Evolutionary conservation across 495 filamentous ascomycete species (phyloP), one percentile per base, ranked within the genome.

Genomic region (Daldinia bambusicola): DNA sequence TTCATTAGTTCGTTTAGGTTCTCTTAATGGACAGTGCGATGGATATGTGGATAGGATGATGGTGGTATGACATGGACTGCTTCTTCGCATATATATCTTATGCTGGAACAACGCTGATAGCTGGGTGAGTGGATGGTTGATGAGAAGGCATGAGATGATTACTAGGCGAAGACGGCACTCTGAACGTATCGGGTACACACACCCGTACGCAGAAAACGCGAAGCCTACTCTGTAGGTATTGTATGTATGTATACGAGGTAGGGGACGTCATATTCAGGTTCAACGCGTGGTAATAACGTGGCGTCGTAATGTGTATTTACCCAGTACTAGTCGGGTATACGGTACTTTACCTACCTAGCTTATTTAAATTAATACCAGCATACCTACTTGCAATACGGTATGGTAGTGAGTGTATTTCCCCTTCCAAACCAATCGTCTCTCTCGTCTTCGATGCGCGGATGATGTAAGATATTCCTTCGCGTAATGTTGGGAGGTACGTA

Each of bases 31-130:
- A 22, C 18, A 22, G 43, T 22, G 20, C 9, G 43, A 22, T 36
- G 34, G 9, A 10, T 0, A 36, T 6, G 7, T 48, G 18, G n/a
- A 41, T 55, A 12, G 31, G 48, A 31, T 52, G 55, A 43, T 8
- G 37, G 50, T 65, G 30, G 40, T 51, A 65, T 38, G 62, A 64
- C 30, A n/a, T 22, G 18, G 43, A 48, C 43, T 48, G 6, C 9
- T 48, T 48, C 16, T 13, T 9, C 10, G 34, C 34, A 10, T 48
- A 43, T 48, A 16, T 22, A 48, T 45, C 2, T 45, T 7, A 6
- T 1, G 7, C 41, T 45, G 7, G 41, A 45, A 45, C 41, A 2
- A 18, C 5, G 41, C 18, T 7, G 37, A 18, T 13, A 5, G 8
- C 34, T 41, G 3, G 2, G 6, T 10, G 26, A 53, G 22, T 31